Evolutionary conservation across 495 filamentous ascomycete species (phyloP), one percentile per base, ranked within the genome.

Genomic region (Daldinia decipiens): DNA sequence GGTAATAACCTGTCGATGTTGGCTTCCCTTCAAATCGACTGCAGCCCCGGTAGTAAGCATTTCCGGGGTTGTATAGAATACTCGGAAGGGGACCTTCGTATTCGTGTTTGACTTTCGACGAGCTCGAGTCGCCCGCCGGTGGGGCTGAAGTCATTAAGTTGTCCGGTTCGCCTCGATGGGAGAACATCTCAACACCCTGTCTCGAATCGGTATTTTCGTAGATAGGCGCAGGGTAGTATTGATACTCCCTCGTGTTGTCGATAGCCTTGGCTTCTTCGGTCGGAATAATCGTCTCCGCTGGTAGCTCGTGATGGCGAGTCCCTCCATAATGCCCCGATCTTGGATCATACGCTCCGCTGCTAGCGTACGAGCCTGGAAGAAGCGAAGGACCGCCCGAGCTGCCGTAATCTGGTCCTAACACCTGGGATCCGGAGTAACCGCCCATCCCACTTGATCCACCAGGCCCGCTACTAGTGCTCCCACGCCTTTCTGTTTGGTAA

Each of bases 401-500:
- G 0, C 76, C 70, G 56, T 82, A 83, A 11, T 83, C 81, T 3
- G 73, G 73, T 0, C 78, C 79, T 6, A 81, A 67, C 43, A 82
- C 74, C 40, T 75, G 75, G 8, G 81, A 77, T 3, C 75, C 71
- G 1, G 77, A 72, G 55, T 83, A 84, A 5, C 74, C 71, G 13
- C 80, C 82, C 57, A 78, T 79, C 34, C 85, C 83, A 60, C 79
- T 79, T 12, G 82, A 83, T 21, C 90, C 88, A 5, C 89, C 89
- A 2, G 89, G 89, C n/a, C 89, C 90, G 59, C 89, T 91, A 75
- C 89, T 92, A 0, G 89, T 85, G 74, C 89, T 93, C 34, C 89
- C 87, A 17, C 92, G 85, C 58, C 93, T 86, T 60, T 93, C 92
- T 40, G 91, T 90, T 75, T 94, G 92, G 81, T 98, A 98, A 77